Percentiles rank a stretch among this genome's conserved stretches.
These are phyloP conservation scores for Themeda triandra DNA, from an alignment of 176 grass and related monocot species.

Conservation along the genomic window DNA sequence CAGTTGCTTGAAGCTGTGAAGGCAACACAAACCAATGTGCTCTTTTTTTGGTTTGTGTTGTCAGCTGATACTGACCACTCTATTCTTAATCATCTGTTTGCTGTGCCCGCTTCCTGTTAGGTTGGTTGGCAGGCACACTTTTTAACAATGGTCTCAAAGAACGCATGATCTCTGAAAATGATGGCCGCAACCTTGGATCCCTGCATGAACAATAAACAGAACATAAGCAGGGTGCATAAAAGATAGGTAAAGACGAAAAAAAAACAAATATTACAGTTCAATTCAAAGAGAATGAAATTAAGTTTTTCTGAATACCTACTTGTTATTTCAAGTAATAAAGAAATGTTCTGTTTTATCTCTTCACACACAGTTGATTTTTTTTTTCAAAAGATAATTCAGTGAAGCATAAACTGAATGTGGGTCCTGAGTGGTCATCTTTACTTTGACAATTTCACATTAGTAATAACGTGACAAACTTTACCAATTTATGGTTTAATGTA, in stretches of 20 bases:
- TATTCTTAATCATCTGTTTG: constrained; percentile 41
- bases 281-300: neutral
- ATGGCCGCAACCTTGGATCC: constrained; percentile 73
- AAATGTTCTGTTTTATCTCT: neutral
- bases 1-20: constrained; percentile 2
- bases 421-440: neutral
- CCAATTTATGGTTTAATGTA: neutral
- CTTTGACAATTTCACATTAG: constrained; percentile 9
- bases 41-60: constrained; percentile 5
- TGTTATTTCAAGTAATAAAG: neutral
- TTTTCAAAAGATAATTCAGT: neutral
- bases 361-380: neutral
- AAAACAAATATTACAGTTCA: neutral
- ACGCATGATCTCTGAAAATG: constrained; percentile 92
- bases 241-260: neutral
- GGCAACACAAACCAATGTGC: constrained; percentile 9
- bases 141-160: constrained; percentile 71
- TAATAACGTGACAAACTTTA: constrained; percentile 1
- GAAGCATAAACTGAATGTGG: neutral
- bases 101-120: constrained; percentile 46
- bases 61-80: constrained; percentile 28
- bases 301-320: neutral
- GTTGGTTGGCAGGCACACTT: constrained; percentile 47
- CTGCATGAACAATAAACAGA: constrained; percentile 40
- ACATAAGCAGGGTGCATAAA: neutral